Evolutionary conservation across 768 basidiomycete genomes (phyloP).

Genomic region (Brasilioporus rufonigricans): DNA sequence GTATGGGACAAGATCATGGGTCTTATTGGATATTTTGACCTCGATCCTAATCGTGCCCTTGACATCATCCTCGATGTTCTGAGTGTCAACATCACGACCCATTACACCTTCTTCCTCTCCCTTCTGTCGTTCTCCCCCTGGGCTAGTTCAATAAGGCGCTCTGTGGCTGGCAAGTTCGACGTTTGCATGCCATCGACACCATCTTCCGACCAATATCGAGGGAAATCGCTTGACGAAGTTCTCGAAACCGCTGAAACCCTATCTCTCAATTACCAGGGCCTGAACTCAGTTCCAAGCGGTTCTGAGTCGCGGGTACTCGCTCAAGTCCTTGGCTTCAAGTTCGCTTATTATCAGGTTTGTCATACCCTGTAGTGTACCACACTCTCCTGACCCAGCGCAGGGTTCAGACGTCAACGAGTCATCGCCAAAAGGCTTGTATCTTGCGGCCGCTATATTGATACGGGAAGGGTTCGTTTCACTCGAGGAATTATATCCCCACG

Average conservation of each 20-base stretch:
- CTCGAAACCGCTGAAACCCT: constrained; percentile 49
- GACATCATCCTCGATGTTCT: constrained; percentile 94
- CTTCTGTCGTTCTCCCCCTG: constrained; percentile 87
- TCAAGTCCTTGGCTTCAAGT: constrained; percentile 98
- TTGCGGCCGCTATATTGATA: constrained; percentile 84
- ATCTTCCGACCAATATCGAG: constrained; percentile 43
- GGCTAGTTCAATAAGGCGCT: constrained; percentile 51
- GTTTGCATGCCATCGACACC: constrained; percentile 39
- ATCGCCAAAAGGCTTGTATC: constrained; percentile 70
- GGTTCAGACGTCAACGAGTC: constrained; percentile 56
- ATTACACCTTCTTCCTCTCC: constrained; percentile 87
- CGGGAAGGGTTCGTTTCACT: constrained; percentile 85
- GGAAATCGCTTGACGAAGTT: constrained; percentile 67
- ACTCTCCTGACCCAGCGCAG: constrained; percentile 34
- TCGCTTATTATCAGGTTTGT: constrained; percentile 82
- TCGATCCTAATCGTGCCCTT: constrained; percentile 91
- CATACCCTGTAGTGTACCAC: not conserved
- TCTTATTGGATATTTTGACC: constrained; percentile 93
- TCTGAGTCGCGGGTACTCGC: constrained; percentile 64
- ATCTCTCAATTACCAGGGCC: constrained; percentile 3
- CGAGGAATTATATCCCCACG: constrained; percentile 92
- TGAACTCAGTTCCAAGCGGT: constrained; percentile 17
- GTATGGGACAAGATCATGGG: constrained; percentile 86
- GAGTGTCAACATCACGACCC: constrained; percentile 74
- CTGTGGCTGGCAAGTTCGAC: constrained; percentile 24